These are phyloP conservation scores for Blastocystis hominis DNA, from an alignment of 352 stramenopile genomes.

Conservation along the genomic window DNA sequence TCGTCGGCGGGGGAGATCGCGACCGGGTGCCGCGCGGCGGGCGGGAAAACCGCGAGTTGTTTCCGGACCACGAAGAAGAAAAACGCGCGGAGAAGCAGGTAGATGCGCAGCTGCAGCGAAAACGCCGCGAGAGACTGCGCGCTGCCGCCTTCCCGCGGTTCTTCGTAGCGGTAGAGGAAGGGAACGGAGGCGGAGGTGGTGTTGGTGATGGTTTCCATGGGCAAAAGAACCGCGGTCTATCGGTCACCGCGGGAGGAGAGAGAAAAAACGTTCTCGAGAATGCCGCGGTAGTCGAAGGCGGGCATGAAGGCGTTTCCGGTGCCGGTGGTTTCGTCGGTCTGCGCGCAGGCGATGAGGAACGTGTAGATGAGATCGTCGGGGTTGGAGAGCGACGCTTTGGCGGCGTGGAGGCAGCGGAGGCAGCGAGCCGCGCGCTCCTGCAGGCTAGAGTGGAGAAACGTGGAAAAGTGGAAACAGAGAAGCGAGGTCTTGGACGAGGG, in stretches of 20 bases:
- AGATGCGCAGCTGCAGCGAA: neutral
- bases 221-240: neutral
- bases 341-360: neutral
- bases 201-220: neutral
- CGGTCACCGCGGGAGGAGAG: no score
- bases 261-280: neutral
- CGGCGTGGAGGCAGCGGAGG: neutral
- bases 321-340: neutral
- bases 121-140: neutral
- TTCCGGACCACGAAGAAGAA: conserved; percentile 1
- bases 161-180: neutral
- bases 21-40: neutral
- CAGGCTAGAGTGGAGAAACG: neutral
- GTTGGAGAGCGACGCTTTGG: neutral
- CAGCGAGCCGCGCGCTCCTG: neutral
- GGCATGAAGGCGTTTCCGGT: neutral
- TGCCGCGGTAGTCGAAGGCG: neutral
- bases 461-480: neutral
- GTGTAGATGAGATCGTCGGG: neutral
- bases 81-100: neutral
- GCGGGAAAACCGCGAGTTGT: neutral
- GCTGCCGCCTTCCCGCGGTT: neutral
- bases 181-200: neutral
- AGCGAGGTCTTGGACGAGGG: neutral
- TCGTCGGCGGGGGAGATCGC: neutral